Evolutionary conservation across 1,139 yeast species (phyloP), one percentile per base, ranked within the genome.

Genomic region (Scheffersomyces insectosa): DNA sequence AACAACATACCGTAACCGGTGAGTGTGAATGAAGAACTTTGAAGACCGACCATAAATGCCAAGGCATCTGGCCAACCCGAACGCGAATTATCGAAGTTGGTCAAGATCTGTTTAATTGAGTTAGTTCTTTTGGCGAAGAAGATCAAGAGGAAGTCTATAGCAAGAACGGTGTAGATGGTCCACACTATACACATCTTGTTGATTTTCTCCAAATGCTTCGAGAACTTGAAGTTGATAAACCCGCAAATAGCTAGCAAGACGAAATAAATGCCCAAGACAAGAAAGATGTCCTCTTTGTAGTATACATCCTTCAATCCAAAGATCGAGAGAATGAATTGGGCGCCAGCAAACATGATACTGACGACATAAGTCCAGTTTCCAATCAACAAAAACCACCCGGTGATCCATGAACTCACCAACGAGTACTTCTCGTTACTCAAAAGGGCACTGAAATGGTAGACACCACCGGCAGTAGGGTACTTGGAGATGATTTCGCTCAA

Each of bases 1-100:
- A 89, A 88, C 25, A 88, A 70, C 79, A 88, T 83, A 25, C 93
- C 93, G 60, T 85, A 88, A 0, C 95, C 95, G 47, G 88, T 87
- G 56, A 87, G 70, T 23, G 93, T 86, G 62, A 86, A 86, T 35
- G 87, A 83, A 0, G 91, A 81, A 52, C 88, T 85, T 59, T 86
- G 91, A 43, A 88, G 75, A 0, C 95, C 95, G 33, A 87, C 79
- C 42, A 85, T 66, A 47, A 85, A 85, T 1, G 91, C 88, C 46
- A 85, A 54, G 1, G 77, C 70, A 40, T 72, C 79, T 1, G 87
- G 82, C 85, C 89, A 85, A 2, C 91, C 91, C 2, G 88, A 82
- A 41, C 88, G 63, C 6, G 83, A 66, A 42, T 84, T 84, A 60
- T 86, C 89, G 57, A 85, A 85, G 47, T 75, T 75, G n/a, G 88